These are phyloP conservation scores for Xerocomellus chrysenteron DNA, from an alignment of 768 basidiomycete species.

Conservation along the genomic window DNA sequence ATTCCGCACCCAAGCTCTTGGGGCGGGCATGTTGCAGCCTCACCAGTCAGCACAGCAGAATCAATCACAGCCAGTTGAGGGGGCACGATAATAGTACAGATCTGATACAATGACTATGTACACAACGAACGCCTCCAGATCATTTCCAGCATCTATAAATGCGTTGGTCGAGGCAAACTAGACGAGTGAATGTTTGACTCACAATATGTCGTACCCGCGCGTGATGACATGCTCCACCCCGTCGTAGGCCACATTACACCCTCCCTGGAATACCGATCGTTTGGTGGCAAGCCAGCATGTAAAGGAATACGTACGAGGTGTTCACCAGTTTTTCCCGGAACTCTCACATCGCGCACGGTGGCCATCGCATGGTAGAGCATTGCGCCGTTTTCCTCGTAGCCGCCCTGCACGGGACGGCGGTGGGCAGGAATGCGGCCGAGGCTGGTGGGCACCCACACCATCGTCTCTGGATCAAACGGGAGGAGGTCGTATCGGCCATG, in stretches of 20 bases:
- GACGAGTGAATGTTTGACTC: constrained; percentile 12
- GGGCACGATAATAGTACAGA: constrained; percentile 20
- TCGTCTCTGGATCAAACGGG: constrained; percentile 60
- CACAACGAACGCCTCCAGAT: neutral
- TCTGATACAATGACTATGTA: neutral
- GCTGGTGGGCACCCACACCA: constrained; percentile 73
- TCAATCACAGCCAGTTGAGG: constrained; percentile 31
- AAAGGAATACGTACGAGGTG: constrained; percentile 53
- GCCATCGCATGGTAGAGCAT: constrained; percentile 71
- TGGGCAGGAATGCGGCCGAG: constrained; percentile 59
- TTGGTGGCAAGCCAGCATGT: neutral
- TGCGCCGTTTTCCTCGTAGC: constrained; percentile 66
- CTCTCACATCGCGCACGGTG: constrained; percentile 45
- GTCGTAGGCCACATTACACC: constrained; percentile 41
- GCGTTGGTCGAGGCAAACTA: neutral
- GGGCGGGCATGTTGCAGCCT: constrained; percentile 63
- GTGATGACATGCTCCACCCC: constrained; percentile 38
- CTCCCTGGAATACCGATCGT: constrained; percentile 31
- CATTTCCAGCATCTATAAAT: constrained; percentile 39
- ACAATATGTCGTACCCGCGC: constrained; percentile 46
- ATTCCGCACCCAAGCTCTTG: constrained; percentile 86
- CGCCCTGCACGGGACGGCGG: constrained; percentile 64
- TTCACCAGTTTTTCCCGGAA: constrained; percentile 74
- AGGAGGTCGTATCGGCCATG: constrained; percentile 72
- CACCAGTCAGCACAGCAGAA: constrained; percentile 32